Evolutionary conservation across 495 filamentous ascomycete species (phyloP).

Genomic region (Penicillium flavigenum): DNA sequence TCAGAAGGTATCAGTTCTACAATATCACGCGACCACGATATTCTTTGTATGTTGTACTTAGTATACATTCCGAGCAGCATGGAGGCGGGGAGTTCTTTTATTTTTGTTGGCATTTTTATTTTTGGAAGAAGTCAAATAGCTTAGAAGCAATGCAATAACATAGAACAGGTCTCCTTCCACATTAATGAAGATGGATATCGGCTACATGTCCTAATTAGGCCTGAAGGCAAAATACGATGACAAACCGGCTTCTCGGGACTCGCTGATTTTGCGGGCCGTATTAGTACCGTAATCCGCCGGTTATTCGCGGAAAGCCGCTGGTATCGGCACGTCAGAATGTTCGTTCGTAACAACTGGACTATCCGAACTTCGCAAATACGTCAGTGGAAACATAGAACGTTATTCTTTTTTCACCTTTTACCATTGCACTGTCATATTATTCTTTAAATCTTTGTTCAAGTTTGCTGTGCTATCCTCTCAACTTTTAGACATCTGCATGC

Average conservation of each 20-base stretch:
- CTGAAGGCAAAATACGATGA: constrained; percentile 13
- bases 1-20: neutral
- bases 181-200: neutral
- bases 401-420: constrained; percentile 12
- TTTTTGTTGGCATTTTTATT: neutral
- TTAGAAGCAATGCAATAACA: constrained; percentile 16
- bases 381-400: constrained; percentile 19
- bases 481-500: neutral
- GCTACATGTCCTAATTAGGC: neutral
- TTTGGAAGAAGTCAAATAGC: constrained; percentile 7
- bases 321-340: constrained; percentile 43
- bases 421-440: constrained; percentile 6
- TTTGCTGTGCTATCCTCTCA: neutral
- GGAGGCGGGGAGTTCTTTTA: constrained; percentile 11
- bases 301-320: constrained; percentile 22
- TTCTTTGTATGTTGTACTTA: constrained; percentile 15
- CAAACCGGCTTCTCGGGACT: constrained; percentile 29
- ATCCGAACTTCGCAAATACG: constrained; percentile 26
- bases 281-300: constrained; percentile 20
- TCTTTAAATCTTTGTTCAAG: neutral
- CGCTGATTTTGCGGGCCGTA: constrained; percentile 14
- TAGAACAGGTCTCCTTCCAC: constrained; percentile 10
- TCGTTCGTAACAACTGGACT: constrained; percentile 15
- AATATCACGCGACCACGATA: constrained; percentile 13
- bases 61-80: constrained; percentile 29